Conservation (phyloP, 2,329 filamentous ascomycete species). For the Myriosclerotinia curreyana region DNA sequence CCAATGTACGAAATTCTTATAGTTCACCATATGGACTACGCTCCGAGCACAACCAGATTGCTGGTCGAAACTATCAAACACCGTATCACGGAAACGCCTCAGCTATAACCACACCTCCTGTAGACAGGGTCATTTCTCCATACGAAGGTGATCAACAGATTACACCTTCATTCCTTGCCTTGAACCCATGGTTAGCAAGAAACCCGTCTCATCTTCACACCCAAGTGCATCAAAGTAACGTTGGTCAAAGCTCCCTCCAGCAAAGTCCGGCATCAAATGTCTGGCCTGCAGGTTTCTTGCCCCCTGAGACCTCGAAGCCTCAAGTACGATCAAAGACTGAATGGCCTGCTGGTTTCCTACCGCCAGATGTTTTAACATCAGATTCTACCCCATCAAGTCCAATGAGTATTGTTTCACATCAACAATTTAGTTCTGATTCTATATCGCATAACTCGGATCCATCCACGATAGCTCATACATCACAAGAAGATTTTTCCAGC, state of each 20-base stretch:
- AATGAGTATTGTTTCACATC: background rate
- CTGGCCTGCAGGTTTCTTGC: constrained; percentile 20
- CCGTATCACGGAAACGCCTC: too few relatives aligned
- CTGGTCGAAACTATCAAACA: background rate
- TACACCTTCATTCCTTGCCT: background rate
- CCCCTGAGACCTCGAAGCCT: background rate
- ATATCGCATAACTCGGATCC: background rate
- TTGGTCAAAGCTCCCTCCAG: background rate
- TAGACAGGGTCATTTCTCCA: background rate
- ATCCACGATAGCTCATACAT: background rate
- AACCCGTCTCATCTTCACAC: background rate
- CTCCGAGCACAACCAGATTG: background rate
- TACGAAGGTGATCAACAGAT: background rate
- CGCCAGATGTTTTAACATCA: background rate
- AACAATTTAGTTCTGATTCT: constrained; percentile 3
- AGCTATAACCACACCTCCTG: background rate
- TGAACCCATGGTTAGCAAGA: constrained; percentile 1
- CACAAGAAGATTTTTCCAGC: background rate
- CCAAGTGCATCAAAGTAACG: too few relatives aligned
- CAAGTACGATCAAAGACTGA: background rate
- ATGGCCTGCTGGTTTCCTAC: constrained; percentile 12
- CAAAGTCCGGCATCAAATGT: background rate
- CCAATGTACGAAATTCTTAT: background rate
- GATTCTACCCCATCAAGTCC: background rate
- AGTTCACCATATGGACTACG: background rate